Percentiles rank a stretch among this genome's conserved stretches.
Conservation (phyloP, 2,329 filamentous ascomycete species). For the Colletotrichum australisinense region DNA sequence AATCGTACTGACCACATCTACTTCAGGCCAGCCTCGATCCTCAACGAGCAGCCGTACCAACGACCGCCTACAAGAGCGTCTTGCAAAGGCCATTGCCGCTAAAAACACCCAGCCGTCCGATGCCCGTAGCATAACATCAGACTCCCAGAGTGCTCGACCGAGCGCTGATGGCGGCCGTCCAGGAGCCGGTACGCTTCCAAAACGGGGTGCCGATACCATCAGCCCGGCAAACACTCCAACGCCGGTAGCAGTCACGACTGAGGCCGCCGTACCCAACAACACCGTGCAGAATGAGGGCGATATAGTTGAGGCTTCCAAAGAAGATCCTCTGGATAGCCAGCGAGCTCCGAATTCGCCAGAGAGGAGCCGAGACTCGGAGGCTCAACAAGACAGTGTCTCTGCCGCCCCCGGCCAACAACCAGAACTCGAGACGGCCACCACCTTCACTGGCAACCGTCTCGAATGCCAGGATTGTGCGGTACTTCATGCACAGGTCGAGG, state of each 20-base stretch:
- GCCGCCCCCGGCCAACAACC: background rate
- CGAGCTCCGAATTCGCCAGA: background rate
- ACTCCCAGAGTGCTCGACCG: constrained; percentile 6
- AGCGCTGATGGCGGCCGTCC: constrained; percentile 11
- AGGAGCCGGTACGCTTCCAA: background rate
- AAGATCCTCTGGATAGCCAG: background rate
- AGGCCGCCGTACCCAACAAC: background rate
- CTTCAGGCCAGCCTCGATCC: constrained; percentile 66
- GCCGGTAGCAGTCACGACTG: background rate
- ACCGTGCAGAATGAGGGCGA: background rate
- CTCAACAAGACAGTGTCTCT: background rate
- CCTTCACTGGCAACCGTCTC: background rate
- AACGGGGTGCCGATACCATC: background rate
- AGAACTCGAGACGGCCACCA: background rate
- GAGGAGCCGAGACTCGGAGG: background rate
- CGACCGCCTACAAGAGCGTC: constrained; percentile 87
- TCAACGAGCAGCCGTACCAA: constrained; percentile 74
- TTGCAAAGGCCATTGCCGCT: constrained; percentile 87
- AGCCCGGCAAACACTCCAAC: background rate
- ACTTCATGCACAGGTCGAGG: constrained; percentile 8
- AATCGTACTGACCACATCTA: constrained; percentile 37
- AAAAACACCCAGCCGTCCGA: constrained; percentile 52
- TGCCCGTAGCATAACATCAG: constrained; percentile 17
- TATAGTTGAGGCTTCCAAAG: background rate
- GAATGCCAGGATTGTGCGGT: constrained; percentile 25